Percentiles rank a stretch among this genome's conserved stretches.
These are phyloP conservation scores for Eucalyptus sp. DNA, from an alignment of 345 rosid species.

Conservation along the genomic window DNA sequence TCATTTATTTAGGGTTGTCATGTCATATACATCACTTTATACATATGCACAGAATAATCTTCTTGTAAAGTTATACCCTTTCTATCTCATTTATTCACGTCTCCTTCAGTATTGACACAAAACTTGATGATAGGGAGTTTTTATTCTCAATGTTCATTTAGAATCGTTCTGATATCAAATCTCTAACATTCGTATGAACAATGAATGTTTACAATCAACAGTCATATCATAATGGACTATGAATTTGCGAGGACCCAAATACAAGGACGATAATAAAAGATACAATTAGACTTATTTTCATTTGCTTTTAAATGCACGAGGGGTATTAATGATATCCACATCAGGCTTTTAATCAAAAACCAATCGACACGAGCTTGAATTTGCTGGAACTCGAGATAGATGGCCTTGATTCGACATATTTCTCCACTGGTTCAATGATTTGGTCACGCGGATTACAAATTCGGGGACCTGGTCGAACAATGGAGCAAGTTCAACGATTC, in stretches of 20 bases:
- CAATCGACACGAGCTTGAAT: not conserved
- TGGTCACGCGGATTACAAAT: not conserved
- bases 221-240: not conserved
- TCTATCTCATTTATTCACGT: not conserved
- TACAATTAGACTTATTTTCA: too few relatives aligned
- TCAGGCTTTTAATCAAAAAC: not conserved
- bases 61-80: not conserved
- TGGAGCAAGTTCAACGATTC: not conserved
- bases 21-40: too few relatives aligned
- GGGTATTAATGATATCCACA: too few relatives aligned
- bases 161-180: too few relatives aligned
- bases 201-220: not conserved
- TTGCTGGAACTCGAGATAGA: not conserved
- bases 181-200: accelerated
- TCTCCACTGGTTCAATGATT: not conserved
- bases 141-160: not conserved
- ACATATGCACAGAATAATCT: too few relatives aligned
- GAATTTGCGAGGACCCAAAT: not conserved
- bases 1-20: not conserved
- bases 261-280: not conserved
- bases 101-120: not conserved
- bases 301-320: accelerated
- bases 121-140: not conserved
- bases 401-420: not conserved
- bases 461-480: not conserved